phyloP scores from a whole-genome alignment of 1,139 yeast species.

The Kodamaea alishanica region DNA sequence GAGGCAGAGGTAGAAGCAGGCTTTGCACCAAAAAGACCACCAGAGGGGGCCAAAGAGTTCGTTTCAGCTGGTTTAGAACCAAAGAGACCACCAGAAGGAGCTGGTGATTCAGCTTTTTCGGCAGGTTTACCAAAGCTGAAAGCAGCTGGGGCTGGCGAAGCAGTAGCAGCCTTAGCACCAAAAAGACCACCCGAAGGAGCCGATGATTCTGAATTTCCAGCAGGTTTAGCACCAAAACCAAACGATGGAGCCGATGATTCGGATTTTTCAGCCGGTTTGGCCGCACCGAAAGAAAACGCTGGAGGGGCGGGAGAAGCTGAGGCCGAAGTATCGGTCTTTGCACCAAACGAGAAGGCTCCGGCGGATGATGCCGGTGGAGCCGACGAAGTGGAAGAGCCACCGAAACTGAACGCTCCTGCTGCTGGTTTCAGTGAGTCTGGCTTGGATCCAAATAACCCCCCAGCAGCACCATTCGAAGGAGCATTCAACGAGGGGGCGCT shows the following conservation, averaged over 20 bases:
- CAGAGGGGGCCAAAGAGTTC: conserved; percentile 8
- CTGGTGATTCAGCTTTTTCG: conserved; percentile 1
- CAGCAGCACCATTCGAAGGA: conserved; percentile 5
- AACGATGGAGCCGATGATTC: conserved; percentile 12
- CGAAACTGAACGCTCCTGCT: conserved; percentile 3
- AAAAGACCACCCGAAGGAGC: conserved; percentile 13
- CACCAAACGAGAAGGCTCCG: conserved; percentile 22
- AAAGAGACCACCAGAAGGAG: conserved; percentile 12
- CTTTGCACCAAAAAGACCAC: conserved; percentile 9
- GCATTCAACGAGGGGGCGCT: too few relatives aligned
- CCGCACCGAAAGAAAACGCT: conserved; percentile 16
- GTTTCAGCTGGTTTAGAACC: conserved; percentile 20
- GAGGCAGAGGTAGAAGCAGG: conserved; percentile 9
- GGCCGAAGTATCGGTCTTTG: conserved; percentile 15
- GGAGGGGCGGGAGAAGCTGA: conserved; percentile 10
- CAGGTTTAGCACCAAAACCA: conserved; percentile 21
- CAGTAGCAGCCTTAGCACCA: conserved; percentile 9
- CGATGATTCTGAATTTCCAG: conserved; percentile 11
- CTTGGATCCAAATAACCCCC: conserved; percentile 1
- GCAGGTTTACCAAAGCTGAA: conserved; percentile 10
- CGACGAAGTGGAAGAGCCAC: background rate
- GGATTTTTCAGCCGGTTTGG: conserved; percentile 4
- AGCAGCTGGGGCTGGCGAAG: conserved; percentile 3
- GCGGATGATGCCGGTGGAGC: conserved; percentile 8
- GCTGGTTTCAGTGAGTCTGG: conserved; percentile 1